Evolutionary conservation across 2,329 filamentous ascomycete genomes (phyloP).

Genomic region (Microdochium bolleyi): DNA sequence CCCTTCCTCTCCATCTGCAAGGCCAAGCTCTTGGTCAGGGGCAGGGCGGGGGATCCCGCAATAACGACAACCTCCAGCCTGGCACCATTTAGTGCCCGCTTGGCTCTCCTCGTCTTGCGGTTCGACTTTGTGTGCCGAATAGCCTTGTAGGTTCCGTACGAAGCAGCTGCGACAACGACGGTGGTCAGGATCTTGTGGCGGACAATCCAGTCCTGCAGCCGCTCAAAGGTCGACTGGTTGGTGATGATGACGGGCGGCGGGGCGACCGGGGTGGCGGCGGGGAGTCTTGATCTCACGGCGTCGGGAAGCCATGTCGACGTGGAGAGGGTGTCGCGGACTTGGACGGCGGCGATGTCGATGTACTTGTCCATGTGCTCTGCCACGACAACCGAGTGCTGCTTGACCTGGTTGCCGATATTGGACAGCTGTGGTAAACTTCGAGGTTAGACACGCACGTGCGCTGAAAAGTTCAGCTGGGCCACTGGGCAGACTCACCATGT

Average conservation of each 20-base stretch:
- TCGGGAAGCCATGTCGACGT: conserved; percentile 67
- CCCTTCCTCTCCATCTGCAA: conserved; percentile 84
- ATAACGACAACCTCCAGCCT: conserved; percentile 82
- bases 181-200: conserved; percentile 68
- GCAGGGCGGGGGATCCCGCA: conserved; percentile 78
- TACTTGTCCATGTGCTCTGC: conserved; percentile 75
- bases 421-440: conserved; percentile 31
- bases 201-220: conserved; percentile 61
- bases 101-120: conserved; percentile 65
- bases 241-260: conserved; percentile 23
- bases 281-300: conserved; percentile 44
- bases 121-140: conserved; percentile 46
- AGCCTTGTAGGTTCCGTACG: conserved; percentile 51
- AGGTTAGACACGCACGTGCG: background rate
- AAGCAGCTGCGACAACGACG: conserved; percentile 60
- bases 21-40: conserved; percentile 74
- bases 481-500: conserved; percentile 50
- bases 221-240: conserved; percentile 33
- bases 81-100: conserved; percentile 72
- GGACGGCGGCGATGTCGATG: conserved; percentile 66
- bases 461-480: background rate
- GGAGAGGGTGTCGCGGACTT: conserved; percentile 62
- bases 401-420: conserved; percentile 54
- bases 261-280: conserved; percentile 34
- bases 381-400: conserved; percentile 61